Conservation (phyloP, 495 filamentous ascomycete species). For the Talaromyces borbonicus region DNA sequence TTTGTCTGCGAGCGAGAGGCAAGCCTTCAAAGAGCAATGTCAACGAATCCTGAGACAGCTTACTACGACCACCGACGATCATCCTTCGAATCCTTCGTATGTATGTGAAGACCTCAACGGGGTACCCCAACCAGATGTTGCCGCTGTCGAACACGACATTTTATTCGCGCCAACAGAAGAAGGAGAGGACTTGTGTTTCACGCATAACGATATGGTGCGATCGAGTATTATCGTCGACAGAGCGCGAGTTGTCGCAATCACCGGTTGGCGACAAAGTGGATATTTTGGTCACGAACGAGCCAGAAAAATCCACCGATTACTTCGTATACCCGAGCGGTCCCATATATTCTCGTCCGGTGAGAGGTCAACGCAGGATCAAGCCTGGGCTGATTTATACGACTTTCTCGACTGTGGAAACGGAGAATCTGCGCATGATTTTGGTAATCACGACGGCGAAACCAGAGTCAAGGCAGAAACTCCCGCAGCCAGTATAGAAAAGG, state of each 20-base stretch:
- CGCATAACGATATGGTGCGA: constrained; percentile 31
- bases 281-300: constrained; percentile 32
- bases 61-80: constrained; percentile 14
- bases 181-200: constrained; percentile 21
- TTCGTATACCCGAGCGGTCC: constrained; percentile 17
- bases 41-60: constrained; percentile 26
- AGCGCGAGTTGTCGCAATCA: constrained; percentile 28
- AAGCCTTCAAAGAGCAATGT: constrained; percentile 27
- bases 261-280: constrained; percentile 33
- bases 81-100: constrained; percentile 26
- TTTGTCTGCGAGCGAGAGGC: constrained; percentile 22
- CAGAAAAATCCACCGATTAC: constrained; percentile 22
- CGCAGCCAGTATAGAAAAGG: constrained; percentile 20
- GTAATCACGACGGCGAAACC: constrained; percentile 11
- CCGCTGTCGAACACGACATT: constrained; percentile 22
- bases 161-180: constrained; percentile 19
- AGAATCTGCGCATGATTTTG: constrained; percentile 10
- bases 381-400: constrained; percentile 32
- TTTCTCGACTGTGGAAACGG: constrained; percentile 9
- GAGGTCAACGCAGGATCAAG: constrained; percentile 5
- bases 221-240: constrained; percentile 31
- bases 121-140: constrained; percentile 16
- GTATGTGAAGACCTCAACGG: constrained; percentile 28
- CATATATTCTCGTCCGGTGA: constrained; percentile 8
- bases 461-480: constrained; percentile 30